These are phyloP conservation scores for Talaromyces piceae DNA, from an alignment of 2,329 filamentous ascomycete genomes.

Conservation along the genomic window DNA sequence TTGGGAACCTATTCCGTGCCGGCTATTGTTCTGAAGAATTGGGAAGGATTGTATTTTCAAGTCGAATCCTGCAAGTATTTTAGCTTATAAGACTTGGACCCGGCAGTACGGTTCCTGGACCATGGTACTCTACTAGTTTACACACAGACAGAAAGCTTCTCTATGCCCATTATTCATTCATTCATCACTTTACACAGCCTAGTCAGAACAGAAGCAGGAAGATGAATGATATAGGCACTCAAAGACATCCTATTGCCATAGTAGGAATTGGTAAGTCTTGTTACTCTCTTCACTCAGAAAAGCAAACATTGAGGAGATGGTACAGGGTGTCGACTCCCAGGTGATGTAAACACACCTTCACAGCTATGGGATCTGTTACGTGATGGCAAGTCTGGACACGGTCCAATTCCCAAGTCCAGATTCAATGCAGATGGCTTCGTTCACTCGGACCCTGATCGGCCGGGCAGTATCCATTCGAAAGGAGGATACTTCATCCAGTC, in stretches of 20 bases:
- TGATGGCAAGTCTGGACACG: neutral
- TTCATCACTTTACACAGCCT: too few species aligned
- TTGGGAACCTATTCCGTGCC: too few species aligned
- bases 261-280: neutral
- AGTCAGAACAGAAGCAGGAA: too few species aligned
- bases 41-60: too few species aligned
- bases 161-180: too few species aligned
- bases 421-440: constrained; percentile 14
- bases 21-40: too few species aligned
- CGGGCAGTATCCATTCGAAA: neutral
- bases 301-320: neutral
- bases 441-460: constrained; percentile 2
- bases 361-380: neutral
- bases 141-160: too few species aligned
- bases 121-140: too few species aligned
- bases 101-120: too few species aligned
- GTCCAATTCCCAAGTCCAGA: neutral
- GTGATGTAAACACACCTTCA: neutral
- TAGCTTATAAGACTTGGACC: too few species aligned
- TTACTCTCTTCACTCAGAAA: neutral
- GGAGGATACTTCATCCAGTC: constrained; percentile 17
- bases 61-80: too few species aligned
- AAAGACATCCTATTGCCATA: neutral
- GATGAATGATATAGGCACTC: too few species aligned
- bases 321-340: neutral